A percentile compares a stretch with the other conserved stretches of the same genome.
Conservation (phyloP, 495 filamentous ascomycete species). For the Eremomyces bilateralis region DNA sequence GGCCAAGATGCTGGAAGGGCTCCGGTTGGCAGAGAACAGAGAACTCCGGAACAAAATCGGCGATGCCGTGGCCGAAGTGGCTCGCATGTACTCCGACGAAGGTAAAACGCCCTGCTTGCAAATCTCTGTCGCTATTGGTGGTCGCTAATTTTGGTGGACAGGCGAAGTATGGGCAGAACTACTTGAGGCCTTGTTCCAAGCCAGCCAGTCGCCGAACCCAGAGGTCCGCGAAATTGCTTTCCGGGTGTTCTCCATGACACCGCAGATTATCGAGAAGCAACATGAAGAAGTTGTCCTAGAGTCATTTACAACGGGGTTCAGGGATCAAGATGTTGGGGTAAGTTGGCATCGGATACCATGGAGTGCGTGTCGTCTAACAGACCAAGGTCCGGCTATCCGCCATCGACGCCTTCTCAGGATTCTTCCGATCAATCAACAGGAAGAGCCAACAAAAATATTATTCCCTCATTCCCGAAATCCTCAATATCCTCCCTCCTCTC, state of each 20-base stretch:
- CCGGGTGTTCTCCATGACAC: conserved; percentile 84
- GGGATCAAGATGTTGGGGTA: conserved; percentile 65
- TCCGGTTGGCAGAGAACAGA: conserved; percentile 45
- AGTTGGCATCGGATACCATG: conserved; percentile 7
- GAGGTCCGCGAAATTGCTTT: conserved; percentile 77
- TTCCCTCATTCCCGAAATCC: conserved; percentile 59
- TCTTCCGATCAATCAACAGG: conserved; percentile 77
- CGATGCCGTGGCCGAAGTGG: conserved; percentile 87
- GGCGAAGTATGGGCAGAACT: conserved; percentile 82
- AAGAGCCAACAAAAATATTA: conserved; percentile 76
- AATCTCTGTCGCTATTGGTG: background rate
- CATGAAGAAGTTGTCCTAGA: conserved; percentile 67
- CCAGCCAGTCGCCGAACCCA: conserved; percentile 63
- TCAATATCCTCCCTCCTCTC: conserved; percentile 82
- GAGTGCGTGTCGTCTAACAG: conserved; percentile 3
- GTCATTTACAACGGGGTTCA: conserved; percentile 80
- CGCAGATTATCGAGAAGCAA: conserved; percentile 87
- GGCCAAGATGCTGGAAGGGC: conserved; percentile 53
- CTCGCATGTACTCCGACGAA: conserved; percentile 80
- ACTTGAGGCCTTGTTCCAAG: conserved; percentile 59
- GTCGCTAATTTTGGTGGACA: conserved; percentile 17
- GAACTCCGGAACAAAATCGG: conserved; percentile 83
- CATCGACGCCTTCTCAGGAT: conserved; percentile 89
- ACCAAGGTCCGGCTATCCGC: conserved; percentile 67
- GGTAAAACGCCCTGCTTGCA: conserved; percentile 25